These are phyloP conservation scores for Iodosphaeria phyllophila DNA, from an alignment of 2,329 filamentous ascomycete genomes.

Conservation along the genomic window DNA sequence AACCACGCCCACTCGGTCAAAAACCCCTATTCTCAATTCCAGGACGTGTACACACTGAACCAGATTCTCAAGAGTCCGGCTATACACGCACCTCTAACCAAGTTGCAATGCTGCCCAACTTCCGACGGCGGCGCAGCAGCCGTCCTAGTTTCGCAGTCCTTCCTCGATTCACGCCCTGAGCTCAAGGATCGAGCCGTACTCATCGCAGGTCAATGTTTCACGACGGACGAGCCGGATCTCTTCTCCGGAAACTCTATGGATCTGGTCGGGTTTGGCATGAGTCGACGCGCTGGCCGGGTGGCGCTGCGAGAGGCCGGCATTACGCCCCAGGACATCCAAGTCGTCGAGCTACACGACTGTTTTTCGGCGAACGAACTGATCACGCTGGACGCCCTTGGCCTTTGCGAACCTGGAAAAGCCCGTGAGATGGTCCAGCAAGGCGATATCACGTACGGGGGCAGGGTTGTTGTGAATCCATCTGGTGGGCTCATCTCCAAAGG, in stretches of 20 bases:
- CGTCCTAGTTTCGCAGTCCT: slow-evolving; percentile 73
- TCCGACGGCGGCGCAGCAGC: slow-evolving; percentile 83
- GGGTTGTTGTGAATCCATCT: slow-evolving; percentile 76
- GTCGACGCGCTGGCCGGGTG: slow-evolving; percentile 43
- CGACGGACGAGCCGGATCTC: slow-evolving; percentile 65
- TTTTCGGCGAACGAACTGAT: slow-evolving; percentile 94
- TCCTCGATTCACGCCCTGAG: slow-evolving; percentile 71
- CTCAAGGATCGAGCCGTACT: slow-evolving; percentile 68
- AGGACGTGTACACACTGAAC: slow-evolving; percentile 73
- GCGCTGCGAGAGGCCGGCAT: slow-evolving; percentile 62
- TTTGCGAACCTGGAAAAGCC: slow-evolving; percentile 63
- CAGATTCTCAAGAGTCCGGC: slow-evolving; percentile 58
- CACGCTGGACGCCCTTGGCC: slow-evolving; percentile 68
- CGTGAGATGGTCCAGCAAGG: slow-evolving; percentile 77
- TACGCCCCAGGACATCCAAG: slow-evolving; percentile 50
- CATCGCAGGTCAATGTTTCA: slow-evolving; percentile 72
- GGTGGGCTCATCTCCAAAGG: slow-evolving; percentile 93
- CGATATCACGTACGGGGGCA: slow-evolving; percentile 80
- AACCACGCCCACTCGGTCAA: slow-evolving; percentile 84
- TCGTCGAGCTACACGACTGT: slow-evolving; percentile 92
- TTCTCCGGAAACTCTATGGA: slow-evolving; percentile 74
- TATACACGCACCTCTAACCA: slow-evolving; percentile 78
- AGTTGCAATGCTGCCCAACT: slow-evolving; percentile 96
- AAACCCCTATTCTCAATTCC: slow-evolving; percentile 98
- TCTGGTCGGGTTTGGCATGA: slow-evolving; percentile 80